Conservation (phyloP, 768 basidiomycete genomes). For the Albatrellus ellisii region DNA sequence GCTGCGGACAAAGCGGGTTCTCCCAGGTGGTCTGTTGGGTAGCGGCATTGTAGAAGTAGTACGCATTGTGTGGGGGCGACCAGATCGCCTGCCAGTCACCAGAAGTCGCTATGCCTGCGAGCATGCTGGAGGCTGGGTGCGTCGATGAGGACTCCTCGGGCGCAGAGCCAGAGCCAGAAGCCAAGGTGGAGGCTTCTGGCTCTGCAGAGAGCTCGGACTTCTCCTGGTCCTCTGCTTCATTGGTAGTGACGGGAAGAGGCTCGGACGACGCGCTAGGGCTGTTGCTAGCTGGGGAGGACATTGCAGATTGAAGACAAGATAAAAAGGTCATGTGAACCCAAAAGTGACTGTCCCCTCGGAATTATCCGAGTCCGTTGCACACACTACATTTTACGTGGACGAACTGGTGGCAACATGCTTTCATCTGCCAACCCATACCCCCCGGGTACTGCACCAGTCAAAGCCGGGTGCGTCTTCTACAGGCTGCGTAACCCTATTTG, state of each 20-base stretch:
- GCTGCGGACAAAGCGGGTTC: conserved; percentile 45
- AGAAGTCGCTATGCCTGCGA: conserved; percentile 9
- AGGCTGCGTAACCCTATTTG: background rate
- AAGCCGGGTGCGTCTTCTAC: conserved; percentile 30
- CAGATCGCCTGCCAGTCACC: conserved; percentile 69
- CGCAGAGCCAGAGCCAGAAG: background rate
- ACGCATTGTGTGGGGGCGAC: conserved; percentile 63
- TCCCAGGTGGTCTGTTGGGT: conserved; percentile 78
- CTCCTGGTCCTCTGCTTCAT: background rate
- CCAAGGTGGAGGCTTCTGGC: background rate
- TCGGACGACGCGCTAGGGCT: conserved; percentile 2
- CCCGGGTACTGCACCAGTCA: conserved; percentile 40
- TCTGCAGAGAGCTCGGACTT: background rate
- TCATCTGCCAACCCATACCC: conserved; percentile 13
- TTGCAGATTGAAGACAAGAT: conserved; percentile 1
- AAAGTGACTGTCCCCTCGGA: too few species aligned
- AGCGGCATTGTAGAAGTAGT: conserved; percentile 72
- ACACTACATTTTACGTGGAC: too few species aligned
- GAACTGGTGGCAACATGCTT: too few species aligned
- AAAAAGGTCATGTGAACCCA: too few species aligned
- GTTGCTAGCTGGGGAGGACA: conserved; percentile 6
- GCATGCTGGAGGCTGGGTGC: background rate
- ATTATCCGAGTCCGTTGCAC: too few species aligned
- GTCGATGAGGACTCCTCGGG: conserved; percentile 2
- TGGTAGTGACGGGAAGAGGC: background rate